A percentile compares a stretch with the other conserved stretches of the same genome.
phyloP scores from a whole-genome alignment of 352 stramenopile genomes.

The Pythium volutum region DNA sequence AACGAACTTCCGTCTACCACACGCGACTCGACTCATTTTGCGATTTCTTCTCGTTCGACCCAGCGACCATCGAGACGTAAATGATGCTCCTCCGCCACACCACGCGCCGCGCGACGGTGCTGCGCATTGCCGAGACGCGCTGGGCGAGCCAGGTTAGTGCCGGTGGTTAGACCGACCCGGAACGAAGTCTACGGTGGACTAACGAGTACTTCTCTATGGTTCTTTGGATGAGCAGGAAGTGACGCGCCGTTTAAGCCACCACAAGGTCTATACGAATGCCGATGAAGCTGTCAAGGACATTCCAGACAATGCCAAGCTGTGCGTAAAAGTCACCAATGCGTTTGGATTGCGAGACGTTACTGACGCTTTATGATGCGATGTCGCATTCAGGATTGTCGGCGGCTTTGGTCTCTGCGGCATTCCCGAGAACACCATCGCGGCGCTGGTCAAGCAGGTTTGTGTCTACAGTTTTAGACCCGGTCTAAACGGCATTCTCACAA shows the following conservation, averaged over 20 bases:
- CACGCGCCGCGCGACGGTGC: conserved; percentile 14
- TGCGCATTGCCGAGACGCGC: conserved; percentile 17
- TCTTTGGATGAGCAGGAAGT: conserved; percentile 10
- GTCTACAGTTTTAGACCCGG: background rate
- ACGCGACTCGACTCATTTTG: conserved; percentile 6
- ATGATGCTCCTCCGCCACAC: conserved; percentile 21
- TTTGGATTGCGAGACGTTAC: background rate
- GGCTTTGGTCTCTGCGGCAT: conserved; percentile 92
- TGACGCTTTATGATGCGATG: conserved; percentile 4
- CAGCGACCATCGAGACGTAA: background rate
- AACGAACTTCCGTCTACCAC: conserved; percentile 22
- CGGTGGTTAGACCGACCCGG: background rate
- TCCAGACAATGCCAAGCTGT: conserved; percentile 67
- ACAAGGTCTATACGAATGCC: conserved; percentile 69
- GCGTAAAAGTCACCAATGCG: conserved; percentile 9
- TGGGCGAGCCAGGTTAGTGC: conserved; percentile 18
- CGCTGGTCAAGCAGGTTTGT: conserved; percentile 70
- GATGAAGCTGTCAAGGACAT: conserved; percentile 80
- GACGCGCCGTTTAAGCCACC: conserved; percentile 24
- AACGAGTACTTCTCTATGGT: background rate
- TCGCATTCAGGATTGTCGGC: conserved; percentile 62
- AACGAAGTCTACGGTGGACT: background rate
- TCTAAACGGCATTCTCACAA: background rate
- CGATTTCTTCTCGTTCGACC: conserved; percentile 1
- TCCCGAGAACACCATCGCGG: conserved; percentile 88